A percentile compares a stretch with the other conserved stretches of the same genome.
These are phyloP conservation scores for Venturia carpophila DNA, from an alignment of 2,329 filamentous ascomycete genomes.

Conservation along the genomic window DNA sequence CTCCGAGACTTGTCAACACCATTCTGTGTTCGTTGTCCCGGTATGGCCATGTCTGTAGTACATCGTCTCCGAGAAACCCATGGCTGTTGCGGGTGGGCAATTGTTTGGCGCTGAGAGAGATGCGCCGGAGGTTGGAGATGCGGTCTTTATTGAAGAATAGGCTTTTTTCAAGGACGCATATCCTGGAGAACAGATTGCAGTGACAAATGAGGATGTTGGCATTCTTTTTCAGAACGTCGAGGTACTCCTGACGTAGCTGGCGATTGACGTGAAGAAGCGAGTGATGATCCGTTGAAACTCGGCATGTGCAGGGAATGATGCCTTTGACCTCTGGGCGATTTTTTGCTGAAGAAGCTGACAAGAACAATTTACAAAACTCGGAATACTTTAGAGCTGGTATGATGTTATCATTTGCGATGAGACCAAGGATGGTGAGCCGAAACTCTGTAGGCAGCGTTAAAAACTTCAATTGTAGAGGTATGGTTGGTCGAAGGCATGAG, in stretches of 20 bases:
- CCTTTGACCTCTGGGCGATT: neutral
- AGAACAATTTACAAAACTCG: neutral
- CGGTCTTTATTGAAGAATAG: neutral
- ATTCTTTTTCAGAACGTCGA: neutral
- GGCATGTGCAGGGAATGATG: neutral
- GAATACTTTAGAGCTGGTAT: slow-evolving; percentile 1
- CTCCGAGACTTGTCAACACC: neutral
- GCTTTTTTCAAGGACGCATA: neutral
- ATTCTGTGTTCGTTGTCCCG: neutral
- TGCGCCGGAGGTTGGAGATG: neutral
- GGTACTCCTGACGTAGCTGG: neutral
- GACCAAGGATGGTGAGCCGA: neutral
- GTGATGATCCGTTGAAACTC: neutral
- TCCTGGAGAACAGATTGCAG: neutral
- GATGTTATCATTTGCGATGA: neutral
- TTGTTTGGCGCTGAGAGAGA: neutral
- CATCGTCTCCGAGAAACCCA: neutral
- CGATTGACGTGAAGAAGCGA: slow-evolving; percentile 5
- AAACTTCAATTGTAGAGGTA: neutral
- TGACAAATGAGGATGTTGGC: slow-evolving; percentile 8
- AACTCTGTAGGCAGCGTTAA: neutral
- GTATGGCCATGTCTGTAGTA: neutral
- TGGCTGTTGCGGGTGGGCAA: neutral
- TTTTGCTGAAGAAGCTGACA: neutral
- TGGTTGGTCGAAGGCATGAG: neutral